phyloP scores from a whole-genome alignment of 208 protist genomes.

The Acanthamoeba castellanii region DNA sequence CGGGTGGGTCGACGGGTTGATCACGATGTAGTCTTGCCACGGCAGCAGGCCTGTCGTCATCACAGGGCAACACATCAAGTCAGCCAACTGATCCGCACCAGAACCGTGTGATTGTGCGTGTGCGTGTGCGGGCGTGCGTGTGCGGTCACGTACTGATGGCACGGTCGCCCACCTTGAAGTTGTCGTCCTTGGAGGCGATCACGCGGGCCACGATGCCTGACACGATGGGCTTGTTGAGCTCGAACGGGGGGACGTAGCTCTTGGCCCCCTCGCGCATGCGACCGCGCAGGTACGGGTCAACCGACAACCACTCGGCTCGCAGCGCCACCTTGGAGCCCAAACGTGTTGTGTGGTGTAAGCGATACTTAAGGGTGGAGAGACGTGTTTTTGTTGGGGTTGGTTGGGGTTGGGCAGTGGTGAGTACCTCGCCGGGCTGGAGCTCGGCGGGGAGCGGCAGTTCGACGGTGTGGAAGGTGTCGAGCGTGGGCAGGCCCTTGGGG shows the following conservation, averaged over 20 bases:
- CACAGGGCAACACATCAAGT: too few species aligned
- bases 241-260: not conserved
- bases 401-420: too few species aligned
- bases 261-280: not conserved
- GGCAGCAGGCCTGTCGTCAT: not conserved
- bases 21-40: conserved; percentile 22
- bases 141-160: too few species aligned
- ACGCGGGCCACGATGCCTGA: not conserved
- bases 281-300: too few species aligned
- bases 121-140: too few species aligned
- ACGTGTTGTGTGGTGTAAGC: not conserved
- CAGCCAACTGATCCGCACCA: too few species aligned
- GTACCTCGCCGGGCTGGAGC: too few species aligned
- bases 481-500: not conserved
- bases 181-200: too few species aligned
- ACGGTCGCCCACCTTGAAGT: too few species aligned
- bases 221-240: not conserved
- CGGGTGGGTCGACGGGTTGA: not conserved
- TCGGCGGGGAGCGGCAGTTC: not conserved
- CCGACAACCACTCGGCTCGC: not conserved
- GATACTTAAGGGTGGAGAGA: not conserved
- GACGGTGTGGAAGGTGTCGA: not conserved
- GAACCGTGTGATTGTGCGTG: too few species aligned
- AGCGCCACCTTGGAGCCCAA: not conserved
- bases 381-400: too few species aligned